Conservation (phyloP, 768 basidiomycete genomes). For the Podaxis rugospora region DNA sequence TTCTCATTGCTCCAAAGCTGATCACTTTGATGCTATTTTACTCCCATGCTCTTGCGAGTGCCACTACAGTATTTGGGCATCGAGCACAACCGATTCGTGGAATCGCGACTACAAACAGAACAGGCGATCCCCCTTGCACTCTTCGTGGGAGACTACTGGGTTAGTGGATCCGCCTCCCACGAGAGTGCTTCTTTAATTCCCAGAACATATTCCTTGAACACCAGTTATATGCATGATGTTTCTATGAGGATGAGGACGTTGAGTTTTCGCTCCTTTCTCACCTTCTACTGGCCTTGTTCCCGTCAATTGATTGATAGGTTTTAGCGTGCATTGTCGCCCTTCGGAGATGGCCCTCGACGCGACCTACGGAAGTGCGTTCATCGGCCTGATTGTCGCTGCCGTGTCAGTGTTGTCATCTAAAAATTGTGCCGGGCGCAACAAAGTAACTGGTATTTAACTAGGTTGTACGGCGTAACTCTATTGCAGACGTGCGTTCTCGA, state of each 20-base stretch:
- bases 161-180: background rate
- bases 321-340: background rate
- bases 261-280: background rate
- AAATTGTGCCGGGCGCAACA: no score
- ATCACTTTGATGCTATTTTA: background rate
- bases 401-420: constrained; percentile 27
- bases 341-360: constrained; percentile 26
- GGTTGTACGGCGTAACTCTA: constrained; percentile 44
- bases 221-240: constrained; percentile 3
- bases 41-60: constrained; percentile 7
- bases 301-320: background rate
- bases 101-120: background rate
- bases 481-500: constrained; percentile 32
- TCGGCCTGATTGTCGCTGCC: constrained; percentile 40
- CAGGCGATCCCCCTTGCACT: background rate
- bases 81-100: background rate
- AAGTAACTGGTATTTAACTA: constrained; percentile 13
- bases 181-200: background rate
- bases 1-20: background rate
- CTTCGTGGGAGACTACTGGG: background rate
- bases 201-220: background rate
- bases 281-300: background rate
- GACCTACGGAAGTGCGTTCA: constrained; percentile 41
- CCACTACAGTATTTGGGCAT: constrained; percentile 4
- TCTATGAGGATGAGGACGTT: background rate